Evolutionary conservation across 1,284 basidiomycete genomes (phyloP).

Genomic region (Trichosporon ovoides): DNA sequence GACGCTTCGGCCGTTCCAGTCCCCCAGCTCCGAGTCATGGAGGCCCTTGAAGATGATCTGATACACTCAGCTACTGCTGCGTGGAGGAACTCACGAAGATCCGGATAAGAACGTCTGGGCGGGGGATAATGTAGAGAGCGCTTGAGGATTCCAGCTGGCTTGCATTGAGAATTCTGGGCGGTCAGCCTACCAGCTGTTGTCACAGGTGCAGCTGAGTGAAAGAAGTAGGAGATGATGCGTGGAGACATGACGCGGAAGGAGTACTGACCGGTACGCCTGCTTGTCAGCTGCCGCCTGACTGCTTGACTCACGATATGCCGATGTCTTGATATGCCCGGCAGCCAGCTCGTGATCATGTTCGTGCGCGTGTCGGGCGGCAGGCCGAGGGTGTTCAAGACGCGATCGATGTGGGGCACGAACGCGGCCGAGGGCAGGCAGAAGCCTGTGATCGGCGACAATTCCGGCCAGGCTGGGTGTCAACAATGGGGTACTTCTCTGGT

Average conservation of each 20-base stretch:
- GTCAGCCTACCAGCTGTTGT: background rate
- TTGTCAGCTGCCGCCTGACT: slow-evolving; percentile 2
- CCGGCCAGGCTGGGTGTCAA: slow-evolving; percentile 35
- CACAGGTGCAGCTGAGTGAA: background rate
- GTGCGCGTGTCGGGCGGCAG: slow-evolving; percentile 40
- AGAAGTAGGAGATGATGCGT: background rate
- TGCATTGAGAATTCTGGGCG: slow-evolving; percentile 33
- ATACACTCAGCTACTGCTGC: background rate
- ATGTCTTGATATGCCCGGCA: slow-evolving; percentile 37
- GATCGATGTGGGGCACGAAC: slow-evolving; percentile 44
- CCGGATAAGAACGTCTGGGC: slow-evolving; percentile 34
- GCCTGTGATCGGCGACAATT: slow-evolving; percentile 34
- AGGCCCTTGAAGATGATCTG: slow-evolving; percentile 42
- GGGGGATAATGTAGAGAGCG: slow-evolving; percentile 33
- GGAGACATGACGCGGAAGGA: background rate
- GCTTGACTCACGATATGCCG: slow-evolving; percentile 36
- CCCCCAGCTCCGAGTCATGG: slow-evolving; percentile 34
- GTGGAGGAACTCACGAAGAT: slow-evolving; percentile 32
- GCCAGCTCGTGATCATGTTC: slow-evolving; percentile 41
- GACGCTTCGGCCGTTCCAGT: slow-evolving; percentile 34
- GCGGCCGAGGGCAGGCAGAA: slow-evolving; percentile 37
- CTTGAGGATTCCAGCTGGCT: slow-evolving; percentile 33
- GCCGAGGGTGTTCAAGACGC: slow-evolving; percentile 34
- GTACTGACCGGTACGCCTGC: slow-evolving; percentile 31
- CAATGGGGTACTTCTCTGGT: background rate